phyloP scores from a whole-genome alignment of 345 rosid species.

The Zanthoxylum bungeanum region DNA sequence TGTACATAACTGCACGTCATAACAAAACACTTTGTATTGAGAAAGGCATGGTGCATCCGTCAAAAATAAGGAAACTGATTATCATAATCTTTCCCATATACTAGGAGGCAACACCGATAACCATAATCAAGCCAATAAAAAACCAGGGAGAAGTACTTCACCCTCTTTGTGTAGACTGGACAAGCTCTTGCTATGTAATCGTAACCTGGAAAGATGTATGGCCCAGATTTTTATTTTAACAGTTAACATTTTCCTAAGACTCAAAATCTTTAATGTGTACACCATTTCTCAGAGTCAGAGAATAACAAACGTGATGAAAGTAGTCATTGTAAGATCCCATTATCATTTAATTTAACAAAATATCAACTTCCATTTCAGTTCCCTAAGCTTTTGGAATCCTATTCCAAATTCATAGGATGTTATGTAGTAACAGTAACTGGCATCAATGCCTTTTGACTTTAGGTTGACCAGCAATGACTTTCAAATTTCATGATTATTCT shows the following conservation, averaged over 20 bases:
- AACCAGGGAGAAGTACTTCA: neutral
- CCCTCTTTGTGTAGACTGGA: neutral
- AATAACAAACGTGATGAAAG: neutral
- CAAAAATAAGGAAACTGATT: neutral
- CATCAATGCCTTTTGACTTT: too few relatives aligned
- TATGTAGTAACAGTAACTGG: neutral
- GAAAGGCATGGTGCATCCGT: neutral
- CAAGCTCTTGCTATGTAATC: neutral
- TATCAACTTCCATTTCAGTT: neutral
- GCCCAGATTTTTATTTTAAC: neutral
- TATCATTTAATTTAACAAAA: neutral
- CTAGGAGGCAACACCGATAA: neutral
- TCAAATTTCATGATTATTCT: too few relatives aligned
- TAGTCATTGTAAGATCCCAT: too few relatives aligned
- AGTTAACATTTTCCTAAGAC: neutral
- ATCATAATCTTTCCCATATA: neutral
- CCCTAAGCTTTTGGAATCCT: neutral
- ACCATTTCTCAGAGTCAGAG: neutral
- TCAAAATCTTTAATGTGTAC: neutral
- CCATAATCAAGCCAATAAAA: slow-evolving; percentile 4
- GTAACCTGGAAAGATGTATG: neutral
- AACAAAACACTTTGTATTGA: neutral
- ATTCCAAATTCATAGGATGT: neutral
- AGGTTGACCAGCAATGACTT: too few relatives aligned
- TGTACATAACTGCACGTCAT: neutral